phyloP scores from a whole-genome alignment of 768 basidiomycete genomes.

The Rhizopogon vinicolor region DNA sequence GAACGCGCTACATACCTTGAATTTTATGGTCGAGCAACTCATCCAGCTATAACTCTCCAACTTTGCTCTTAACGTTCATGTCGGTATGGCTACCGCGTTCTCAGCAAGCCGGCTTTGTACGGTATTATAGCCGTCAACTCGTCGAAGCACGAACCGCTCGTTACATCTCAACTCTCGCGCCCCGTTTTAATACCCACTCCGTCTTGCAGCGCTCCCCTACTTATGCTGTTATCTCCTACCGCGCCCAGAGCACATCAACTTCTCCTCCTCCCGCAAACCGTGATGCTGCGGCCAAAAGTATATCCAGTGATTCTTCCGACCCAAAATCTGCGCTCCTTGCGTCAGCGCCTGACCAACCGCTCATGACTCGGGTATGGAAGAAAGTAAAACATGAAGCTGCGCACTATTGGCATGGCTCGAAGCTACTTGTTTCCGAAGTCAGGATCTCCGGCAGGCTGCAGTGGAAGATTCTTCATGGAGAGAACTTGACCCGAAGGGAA shows the following conservation, averaged over 20 bases:
- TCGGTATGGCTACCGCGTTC: conserved; percentile 74
- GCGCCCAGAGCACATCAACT: conserved; percentile 33
- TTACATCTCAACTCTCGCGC: conserved; percentile 12
- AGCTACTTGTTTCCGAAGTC: conserved; percentile 91
- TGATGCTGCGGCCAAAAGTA: background rate
- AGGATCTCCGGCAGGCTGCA: conserved; percentile 84
- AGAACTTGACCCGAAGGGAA: conserved; percentile 87
- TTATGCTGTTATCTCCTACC: conserved; percentile 15
- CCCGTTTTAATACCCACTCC: conserved; percentile 7
- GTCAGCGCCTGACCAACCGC: conserved; percentile 33
- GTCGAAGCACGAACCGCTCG: conserved; percentile 17
- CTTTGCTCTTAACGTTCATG: conserved; percentile 35
- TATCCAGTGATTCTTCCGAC: conserved; percentile 25
- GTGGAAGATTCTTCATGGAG: conserved; percentile 91
- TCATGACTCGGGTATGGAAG: conserved; percentile 74
- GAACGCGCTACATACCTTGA: background rate
- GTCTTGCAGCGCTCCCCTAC: conserved; percentile 13
- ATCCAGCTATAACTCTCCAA: background rate
- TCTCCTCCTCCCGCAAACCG: conserved; percentile 9
- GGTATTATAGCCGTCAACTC: conserved; percentile 23
- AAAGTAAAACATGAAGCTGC: conserved; percentile 92
- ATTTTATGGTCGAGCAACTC: conserved; percentile 8
- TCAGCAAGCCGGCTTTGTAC: conserved; percentile 37
- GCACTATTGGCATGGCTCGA: conserved; percentile 97
- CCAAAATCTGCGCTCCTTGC: conserved; percentile 46